These are phyloP conservation scores for Huiozyma sinensis DNA, from an alignment of 805 yeast species.

Conservation along the genomic window DNA sequence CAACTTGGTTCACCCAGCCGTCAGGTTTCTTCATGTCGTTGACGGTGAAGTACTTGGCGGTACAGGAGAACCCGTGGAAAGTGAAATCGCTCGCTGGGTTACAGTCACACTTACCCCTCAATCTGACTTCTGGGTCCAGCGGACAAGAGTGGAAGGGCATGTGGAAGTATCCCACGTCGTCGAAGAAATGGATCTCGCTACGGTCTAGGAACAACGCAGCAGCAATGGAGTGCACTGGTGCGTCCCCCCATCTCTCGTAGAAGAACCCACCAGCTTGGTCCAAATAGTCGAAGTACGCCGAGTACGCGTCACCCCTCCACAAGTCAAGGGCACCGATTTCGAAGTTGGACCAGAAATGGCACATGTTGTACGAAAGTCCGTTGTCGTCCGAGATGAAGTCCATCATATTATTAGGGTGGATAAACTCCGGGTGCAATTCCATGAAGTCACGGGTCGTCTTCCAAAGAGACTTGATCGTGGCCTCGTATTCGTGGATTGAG, in stretches of 20 bases:
- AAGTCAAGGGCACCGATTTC: slow-evolving; percentile 67
- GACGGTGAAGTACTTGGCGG: slow-evolving; percentile 48
- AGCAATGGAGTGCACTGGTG: slow-evolving; percentile 85
- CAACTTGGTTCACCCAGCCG: background rate
- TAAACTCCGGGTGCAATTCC: slow-evolving; percentile 45
- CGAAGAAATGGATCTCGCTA: slow-evolving; percentile 67
- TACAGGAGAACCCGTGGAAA: slow-evolving; percentile 66
- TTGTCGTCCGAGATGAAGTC: slow-evolving; percentile 63
- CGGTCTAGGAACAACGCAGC: slow-evolving; percentile 67
- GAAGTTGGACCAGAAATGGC: slow-evolving; percentile 90
- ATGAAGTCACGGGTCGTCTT: slow-evolving; percentile 54
- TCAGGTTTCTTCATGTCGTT: slow-evolving; percentile 28
- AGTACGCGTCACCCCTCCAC: slow-evolving; percentile 66
- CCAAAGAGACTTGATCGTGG: slow-evolving; percentile 72
- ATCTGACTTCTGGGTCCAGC: slow-evolving; percentile 49
- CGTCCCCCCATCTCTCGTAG: slow-evolving; percentile 93
- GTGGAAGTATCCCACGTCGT: slow-evolving; percentile 77
- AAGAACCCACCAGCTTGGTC: slow-evolving; percentile 86
- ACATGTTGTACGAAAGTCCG: slow-evolving; percentile 63
- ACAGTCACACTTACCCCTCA: slow-evolving; percentile 59
- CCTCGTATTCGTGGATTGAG: slow-evolving; percentile 61
- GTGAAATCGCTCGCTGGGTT: slow-evolving; percentile 62
- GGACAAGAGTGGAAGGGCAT: slow-evolving; percentile 78
- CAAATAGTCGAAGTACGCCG: slow-evolving; percentile 57
- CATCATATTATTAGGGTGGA: slow-evolving; percentile 53